Percentiles rank a stretch among this genome's conserved stretches.
Conservation (phyloP, 179 eudicot species). For the Beta macrorhiza region DNA sequence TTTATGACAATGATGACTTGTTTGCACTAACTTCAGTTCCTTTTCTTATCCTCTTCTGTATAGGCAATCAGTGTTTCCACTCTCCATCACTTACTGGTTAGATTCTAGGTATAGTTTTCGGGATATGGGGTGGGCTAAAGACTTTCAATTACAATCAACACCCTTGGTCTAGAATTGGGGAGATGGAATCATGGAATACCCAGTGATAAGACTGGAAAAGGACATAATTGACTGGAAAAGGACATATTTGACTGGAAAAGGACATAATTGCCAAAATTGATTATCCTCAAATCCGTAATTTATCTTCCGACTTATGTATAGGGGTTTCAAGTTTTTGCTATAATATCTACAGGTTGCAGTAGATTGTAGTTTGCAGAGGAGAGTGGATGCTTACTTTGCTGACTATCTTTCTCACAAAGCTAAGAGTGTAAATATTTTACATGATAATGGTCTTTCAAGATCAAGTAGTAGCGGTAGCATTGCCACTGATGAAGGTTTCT, state of each 20-base stretch:
- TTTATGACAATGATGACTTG: conserved; percentile 1
- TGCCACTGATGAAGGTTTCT: conserved; percentile 69
- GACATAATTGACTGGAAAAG: no score
- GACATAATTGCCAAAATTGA: background rate
- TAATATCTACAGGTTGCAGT: conserved; percentile 50
- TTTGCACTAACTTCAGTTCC: background rate
- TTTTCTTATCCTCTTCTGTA: conserved; percentile 9
- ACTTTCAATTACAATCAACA: background rate
- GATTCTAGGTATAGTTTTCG: conserved; percentile 3
- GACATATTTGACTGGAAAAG: no score
- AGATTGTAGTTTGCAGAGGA: conserved; percentile 56
- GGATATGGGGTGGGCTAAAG: background rate
- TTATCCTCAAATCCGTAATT: background rate
- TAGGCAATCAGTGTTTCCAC: background rate
- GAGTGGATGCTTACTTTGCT: conserved; percentile 58
- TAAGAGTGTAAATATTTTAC: conserved; percentile 40
- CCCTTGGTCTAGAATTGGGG: background rate
- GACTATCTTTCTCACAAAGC: conserved; percentile 61
- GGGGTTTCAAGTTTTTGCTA: conserved; percentile 6
- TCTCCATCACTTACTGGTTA: background rate
- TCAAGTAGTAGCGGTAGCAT: conserved; percentile 72
- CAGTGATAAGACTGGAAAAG: background rate
- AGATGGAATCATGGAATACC: background rate
- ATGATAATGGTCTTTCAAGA: conserved; percentile 45
- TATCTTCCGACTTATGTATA: background rate